A percentile compares a stretch with the other conserved stretches of the same genome.
phyloP scores from a whole-genome alignment of 2,329 filamentous ascomycete species.

The Colletotrichum ledebouriae region DNA sequence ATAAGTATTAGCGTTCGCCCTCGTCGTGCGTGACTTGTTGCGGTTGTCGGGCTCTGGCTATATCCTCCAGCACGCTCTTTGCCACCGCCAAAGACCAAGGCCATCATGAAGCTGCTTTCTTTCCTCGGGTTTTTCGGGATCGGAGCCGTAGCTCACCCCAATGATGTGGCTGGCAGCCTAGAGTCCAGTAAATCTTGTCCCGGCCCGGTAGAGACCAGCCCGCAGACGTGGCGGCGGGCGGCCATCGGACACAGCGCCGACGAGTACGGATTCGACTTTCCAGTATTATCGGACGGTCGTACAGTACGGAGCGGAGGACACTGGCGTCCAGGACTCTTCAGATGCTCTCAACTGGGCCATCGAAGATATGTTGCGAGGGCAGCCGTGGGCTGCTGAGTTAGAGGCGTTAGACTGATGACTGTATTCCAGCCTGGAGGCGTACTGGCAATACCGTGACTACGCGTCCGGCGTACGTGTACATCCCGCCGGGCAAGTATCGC shows the following conservation, averaged over 20 bases:
- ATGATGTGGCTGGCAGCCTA: not conserved
- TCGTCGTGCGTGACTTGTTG: no score
- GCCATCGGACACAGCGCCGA: slow-evolving; percentile 46
- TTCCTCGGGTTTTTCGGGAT: slow-evolving; percentile 3
- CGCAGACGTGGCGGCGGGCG: slow-evolving; percentile 47
- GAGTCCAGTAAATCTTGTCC: slow-evolving; percentile 32
- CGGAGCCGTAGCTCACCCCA: slow-evolving; percentile 24
- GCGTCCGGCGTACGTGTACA: slow-evolving; percentile 46
- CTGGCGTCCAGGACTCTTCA: slow-evolving; percentile 46
- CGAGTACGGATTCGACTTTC: slow-evolving; percentile 45
- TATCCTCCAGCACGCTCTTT: no score
- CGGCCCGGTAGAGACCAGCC: slow-evolving; percentile 31
- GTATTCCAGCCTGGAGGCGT: slow-evolving; percentile 45
- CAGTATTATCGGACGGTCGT: slow-evolving; percentile 48
- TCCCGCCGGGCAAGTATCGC: slow-evolving; percentile 50
- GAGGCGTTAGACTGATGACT: no score
- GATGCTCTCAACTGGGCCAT: slow-evolving; percentile 48
- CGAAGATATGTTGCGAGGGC: slow-evolving; percentile 14
- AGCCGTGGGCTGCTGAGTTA: no score
- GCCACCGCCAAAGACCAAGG: not conserved
- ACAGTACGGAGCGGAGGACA: slow-evolving; percentile 47
- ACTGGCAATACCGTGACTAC: slow-evolving; percentile 48
- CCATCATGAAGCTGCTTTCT: slow-evolving; percentile 31
- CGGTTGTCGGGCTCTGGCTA: no score
- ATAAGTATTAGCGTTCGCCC: not conserved